phyloP scores from a whole-genome alignment of 805 yeast genomes.

The Yarrowia divulgata region DNA sequence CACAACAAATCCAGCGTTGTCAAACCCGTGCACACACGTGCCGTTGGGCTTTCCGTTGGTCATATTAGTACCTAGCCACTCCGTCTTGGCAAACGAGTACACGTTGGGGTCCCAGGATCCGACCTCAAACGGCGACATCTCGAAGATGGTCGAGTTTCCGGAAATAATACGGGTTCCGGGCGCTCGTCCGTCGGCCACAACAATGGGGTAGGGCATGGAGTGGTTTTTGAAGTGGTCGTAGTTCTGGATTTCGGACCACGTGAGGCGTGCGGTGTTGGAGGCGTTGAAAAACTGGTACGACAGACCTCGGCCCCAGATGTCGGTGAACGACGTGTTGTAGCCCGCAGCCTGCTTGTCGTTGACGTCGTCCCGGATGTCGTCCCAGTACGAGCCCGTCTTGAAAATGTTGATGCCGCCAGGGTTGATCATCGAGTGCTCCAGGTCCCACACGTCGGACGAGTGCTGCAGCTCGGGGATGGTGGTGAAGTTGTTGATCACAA shows the following conservation, averaged over 20 bases:
- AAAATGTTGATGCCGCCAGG: constrained; percentile 70
- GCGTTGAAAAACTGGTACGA: constrained; percentile 75
- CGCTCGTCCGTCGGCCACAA: constrained; percentile 58
- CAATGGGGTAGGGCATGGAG: constrained; percentile 75
- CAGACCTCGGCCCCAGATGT: constrained; percentile 81
- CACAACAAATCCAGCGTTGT: constrained; percentile 79
- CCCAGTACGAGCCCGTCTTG: constrained; percentile 61
- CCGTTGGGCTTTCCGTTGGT: constrained; percentile 62
- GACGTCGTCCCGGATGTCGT: constrained; percentile 55
- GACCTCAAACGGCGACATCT: constrained; percentile 67
- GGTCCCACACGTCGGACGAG: constrained; percentile 66
- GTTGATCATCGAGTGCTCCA: constrained; percentile 63
- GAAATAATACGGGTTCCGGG: constrained; percentile 60
- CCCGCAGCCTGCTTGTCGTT: constrained; percentile 69
- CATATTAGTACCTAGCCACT: constrained; percentile 74
- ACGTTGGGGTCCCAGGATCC: constrained; percentile 91
- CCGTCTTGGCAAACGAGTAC: constrained; percentile 67
- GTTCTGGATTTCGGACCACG: constrained; percentile 64
- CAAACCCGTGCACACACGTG: constrained; percentile 72
- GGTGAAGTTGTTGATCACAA: constrained; percentile 74
- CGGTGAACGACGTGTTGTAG: constrained; percentile 70
- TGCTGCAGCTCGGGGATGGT: constrained; percentile 66
- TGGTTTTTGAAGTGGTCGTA: constrained; percentile 66
- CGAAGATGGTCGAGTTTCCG: constrained; percentile 68
- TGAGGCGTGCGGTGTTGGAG: constrained; percentile 68